Base-by-base conservation (phyloP, 345 rosid genomes). In the Eucalyptus rudis region DNA sequence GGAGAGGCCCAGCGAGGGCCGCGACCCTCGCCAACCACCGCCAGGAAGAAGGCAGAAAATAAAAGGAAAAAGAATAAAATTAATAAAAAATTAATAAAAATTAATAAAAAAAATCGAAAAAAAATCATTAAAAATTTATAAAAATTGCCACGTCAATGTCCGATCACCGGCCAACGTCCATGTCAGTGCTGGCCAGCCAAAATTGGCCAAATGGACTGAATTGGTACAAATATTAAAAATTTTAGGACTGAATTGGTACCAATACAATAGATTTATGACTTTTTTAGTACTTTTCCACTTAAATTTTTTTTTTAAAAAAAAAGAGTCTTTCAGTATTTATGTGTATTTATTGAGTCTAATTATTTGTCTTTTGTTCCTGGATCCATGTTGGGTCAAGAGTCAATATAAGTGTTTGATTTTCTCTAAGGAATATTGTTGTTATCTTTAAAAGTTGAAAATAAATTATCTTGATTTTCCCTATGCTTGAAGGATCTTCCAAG, bases 11-110 rank as follows among this genome's bases (percentile, higher is more conserved):
- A 3, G 51, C 51, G 0, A 13, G 51, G 3, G 7, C 51, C 3
- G 1, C 51, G 1, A 49, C 51, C 50, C 51, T 13, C 0, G 17
- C 1, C 0, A 1, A 6, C 51, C 17, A 14, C 3, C 7, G 1
- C 51, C 17, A 14, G 0, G 51, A 49, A 49, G 51, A 49, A 49
- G 17, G 51, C 0, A 49, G 17, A 49, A 49, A 49, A 49, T 49
- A 49, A 49, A 49, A 49, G 7, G 7, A 13, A 49, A 49, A 49
- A 49, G 6, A 49, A 49, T 13, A 49, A 49, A 49, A 13, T 13
- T 13, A 13, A 14, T 5, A 49, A 49, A 49, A 49, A 13, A 13
- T 13, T 13, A 13, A 14, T 5, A 49, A 49, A 49, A 49, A 13
- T 49, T 4, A 13, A 49, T 49, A 13, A 13, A 12, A 49, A 49